Evolutionary conservation across 1,284 basidiomycete genomes (phyloP).

Genomic region (Tilletia walkeri): DNA sequence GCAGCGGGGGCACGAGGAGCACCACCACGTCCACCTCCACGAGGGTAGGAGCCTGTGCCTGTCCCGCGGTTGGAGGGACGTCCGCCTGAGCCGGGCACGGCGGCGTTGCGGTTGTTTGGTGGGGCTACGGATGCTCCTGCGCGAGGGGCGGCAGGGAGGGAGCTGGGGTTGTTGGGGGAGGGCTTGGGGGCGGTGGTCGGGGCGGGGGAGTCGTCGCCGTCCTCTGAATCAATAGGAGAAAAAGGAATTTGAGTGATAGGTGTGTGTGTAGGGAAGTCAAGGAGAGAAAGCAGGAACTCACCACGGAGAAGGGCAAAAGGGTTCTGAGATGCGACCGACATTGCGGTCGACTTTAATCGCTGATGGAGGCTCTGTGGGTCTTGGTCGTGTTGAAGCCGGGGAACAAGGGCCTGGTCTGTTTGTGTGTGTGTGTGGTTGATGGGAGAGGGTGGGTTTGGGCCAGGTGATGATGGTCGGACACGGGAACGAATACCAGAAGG

Average conservation of each 20-base stretch:
- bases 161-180: slow-evolving; percentile 37
- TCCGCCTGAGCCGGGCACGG: slow-evolving; percentile 26
- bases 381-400: background rate
- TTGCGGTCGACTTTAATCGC: slow-evolving; percentile 24
- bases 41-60: slow-evolving; percentile 15
- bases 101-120: slow-evolving; percentile 21
- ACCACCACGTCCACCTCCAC: slow-evolving; percentile 28
- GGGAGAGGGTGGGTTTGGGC: background rate
- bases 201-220: slow-evolving; percentile 40
- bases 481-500: background rate
- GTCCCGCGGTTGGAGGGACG: slow-evolving; percentile 16
- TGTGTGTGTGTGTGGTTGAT: too few species aligned
- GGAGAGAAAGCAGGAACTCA: slow-evolving; percentile 27
- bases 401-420: too few species aligned
- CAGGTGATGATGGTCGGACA: background rate
- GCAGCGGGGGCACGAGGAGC: slow-evolving; percentile 32
- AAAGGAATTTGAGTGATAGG: slow-evolving; percentile 17
- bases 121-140: slow-evolving; percentile 24
- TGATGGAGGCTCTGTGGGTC: slow-evolving; percentile 3
- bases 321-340: slow-evolving; percentile 56
- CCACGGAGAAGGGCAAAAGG: slow-evolving; percentile 54
- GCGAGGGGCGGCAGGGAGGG: slow-evolving; percentile 40
- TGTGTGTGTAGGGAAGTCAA: background rate
- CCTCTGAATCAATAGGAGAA: slow-evolving; percentile 27
- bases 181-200: slow-evolving; percentile 32